Conservation (phyloP, 345 rosid species). For the Cardamine occulta region DNA sequence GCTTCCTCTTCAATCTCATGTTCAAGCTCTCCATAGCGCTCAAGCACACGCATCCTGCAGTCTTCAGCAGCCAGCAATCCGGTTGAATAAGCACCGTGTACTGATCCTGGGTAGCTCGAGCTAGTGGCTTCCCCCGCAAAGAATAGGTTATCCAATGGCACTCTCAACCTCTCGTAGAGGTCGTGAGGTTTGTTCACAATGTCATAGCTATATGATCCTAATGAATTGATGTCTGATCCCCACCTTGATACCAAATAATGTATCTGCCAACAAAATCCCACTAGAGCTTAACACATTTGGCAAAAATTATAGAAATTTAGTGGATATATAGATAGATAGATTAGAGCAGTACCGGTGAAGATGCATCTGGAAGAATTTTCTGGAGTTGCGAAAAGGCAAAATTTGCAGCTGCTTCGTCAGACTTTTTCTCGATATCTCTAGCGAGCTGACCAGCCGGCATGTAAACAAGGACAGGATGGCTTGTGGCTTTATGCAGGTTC, state of each 20-base stretch:
- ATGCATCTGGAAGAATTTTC: constrained; percentile 92
- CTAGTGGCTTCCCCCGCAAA: constrained; percentile 99
- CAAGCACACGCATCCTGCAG: constrained; percentile 94
- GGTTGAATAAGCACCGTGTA: constrained; percentile 94
- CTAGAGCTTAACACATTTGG: background rate
- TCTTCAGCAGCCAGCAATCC: constrained; percentile 91
- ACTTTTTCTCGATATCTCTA: constrained; percentile 90
- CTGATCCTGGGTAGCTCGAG: constrained; percentile 78
- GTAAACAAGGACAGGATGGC: constrained; percentile 84
- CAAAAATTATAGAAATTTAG: background rate
- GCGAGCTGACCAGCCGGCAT: constrained; percentile 99
- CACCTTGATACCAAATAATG: constrained; percentile 78
- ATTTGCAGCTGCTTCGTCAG: constrained; percentile 88
- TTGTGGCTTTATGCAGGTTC: constrained; percentile 96
- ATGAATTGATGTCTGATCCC: constrained; percentile 80
- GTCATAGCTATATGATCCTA: constrained; percentile 95
- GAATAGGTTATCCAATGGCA: constrained; percentile 92
- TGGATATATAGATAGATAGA: background rate
- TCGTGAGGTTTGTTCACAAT: constrained; percentile 85
- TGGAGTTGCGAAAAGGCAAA: constrained; percentile 84
- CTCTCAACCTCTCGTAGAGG: constrained; percentile 83
- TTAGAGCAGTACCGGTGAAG: constrained; percentile 61
- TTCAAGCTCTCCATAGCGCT: constrained; percentile 83
- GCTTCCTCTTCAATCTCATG: constrained; percentile 73
- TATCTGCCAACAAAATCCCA: constrained; percentile 49